Conservation (phyloP, 2,329 filamentous ascomycete genomes). For the Fusarium chaquense region DNA sequence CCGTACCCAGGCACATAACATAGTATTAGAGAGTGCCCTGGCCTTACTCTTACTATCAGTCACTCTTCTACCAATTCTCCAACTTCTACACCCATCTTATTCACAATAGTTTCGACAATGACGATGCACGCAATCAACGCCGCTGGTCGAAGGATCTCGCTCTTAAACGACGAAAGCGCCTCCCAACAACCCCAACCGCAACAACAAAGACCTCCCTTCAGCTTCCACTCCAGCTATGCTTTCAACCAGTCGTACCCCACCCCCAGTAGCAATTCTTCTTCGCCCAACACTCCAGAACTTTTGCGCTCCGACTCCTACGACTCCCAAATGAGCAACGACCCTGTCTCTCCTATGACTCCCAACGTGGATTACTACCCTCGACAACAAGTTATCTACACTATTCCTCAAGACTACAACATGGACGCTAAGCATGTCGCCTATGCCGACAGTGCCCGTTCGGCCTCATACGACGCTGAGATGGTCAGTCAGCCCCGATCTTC, state of each 20-base stretch:
- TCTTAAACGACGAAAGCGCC: slow-evolving; percentile 63
- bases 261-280: slow-evolving; percentile 58
- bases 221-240: slow-evolving; percentile 54
- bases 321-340: slow-evolving; percentile 67
- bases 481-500: slow-evolving; percentile 55
- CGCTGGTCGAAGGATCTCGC: slow-evolving; percentile 68
- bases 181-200: slow-evolving; percentile 10
- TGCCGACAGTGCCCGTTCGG: slow-evolving; percentile 59
- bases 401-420: slow-evolving; percentile 51
- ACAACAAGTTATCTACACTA: slow-evolving; percentile 55
- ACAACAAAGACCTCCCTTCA: slow-evolving; percentile 42
- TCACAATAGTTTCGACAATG: slow-evolving; percentile 12
- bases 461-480: slow-evolving; percentile 64
- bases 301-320: slow-evolving; percentile 72
- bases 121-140: slow-evolving; percentile 68
- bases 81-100: neutral
- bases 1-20: slow-evolving; percentile 25
- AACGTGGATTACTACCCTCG: slow-evolving; percentile 59
- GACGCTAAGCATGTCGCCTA: slow-evolving; percentile 59
- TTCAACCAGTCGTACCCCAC: slow-evolving; percentile 52
- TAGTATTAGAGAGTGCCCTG: slow-evolving; percentile 2
- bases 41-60: slow-evolving; percentile 18
- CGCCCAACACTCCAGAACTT: slow-evolving; percentile 68
- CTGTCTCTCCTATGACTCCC: slow-evolving; percentile 68
- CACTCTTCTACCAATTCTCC: neutral